phyloP scores from a whole-genome alignment of 2,329 filamentous ascomycete species.

The Phyllosticta citriasiana region DNA sequence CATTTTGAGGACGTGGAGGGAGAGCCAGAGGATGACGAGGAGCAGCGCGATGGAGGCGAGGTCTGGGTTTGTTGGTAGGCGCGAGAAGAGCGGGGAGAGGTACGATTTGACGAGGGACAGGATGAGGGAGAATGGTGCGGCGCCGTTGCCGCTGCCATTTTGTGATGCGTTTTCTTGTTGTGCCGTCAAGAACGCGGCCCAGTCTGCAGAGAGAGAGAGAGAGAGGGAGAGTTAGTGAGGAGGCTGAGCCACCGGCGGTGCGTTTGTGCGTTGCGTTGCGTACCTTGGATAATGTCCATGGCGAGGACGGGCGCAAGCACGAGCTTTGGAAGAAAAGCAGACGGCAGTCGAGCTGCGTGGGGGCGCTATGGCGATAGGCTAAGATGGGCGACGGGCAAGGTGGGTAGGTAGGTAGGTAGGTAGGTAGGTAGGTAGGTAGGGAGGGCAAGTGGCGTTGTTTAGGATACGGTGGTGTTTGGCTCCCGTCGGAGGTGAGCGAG shows the following conservation, averaged over 20 bases:
- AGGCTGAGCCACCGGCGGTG: neutral
- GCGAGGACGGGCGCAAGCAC: neutral
- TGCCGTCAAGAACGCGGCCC: constrained; percentile 5
- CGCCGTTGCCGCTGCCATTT: neutral
- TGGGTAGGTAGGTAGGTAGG: neutral
- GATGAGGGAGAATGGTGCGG: neutral
- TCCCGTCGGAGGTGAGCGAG: constrained; percentile 4
- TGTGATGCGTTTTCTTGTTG: neutral
- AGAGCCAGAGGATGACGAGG: constrained; percentile 52
- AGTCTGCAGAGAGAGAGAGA: neutral
- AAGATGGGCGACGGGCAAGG: neutral
- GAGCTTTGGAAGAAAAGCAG: neutral
- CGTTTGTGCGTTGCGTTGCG: neutral
- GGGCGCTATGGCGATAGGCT: too few species aligned
- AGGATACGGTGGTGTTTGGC: constrained; percentile 1
- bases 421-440: neutral
- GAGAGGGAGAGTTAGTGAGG: neutral
- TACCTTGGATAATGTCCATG: constrained; percentile 14
- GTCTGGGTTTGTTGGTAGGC: constrained; percentile 31
- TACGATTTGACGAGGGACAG: constrained; percentile 13
- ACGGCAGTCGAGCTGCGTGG: neutral
- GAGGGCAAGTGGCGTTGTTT: neutral
- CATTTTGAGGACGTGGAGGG: constrained; percentile 55
- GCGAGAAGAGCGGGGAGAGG: constrained; percentile 23
- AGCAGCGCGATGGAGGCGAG: constrained; percentile 46